Evolutionary conservation across 805 yeast species (phyloP).

Genomic region (Barnettozyma siamensis): DNA sequence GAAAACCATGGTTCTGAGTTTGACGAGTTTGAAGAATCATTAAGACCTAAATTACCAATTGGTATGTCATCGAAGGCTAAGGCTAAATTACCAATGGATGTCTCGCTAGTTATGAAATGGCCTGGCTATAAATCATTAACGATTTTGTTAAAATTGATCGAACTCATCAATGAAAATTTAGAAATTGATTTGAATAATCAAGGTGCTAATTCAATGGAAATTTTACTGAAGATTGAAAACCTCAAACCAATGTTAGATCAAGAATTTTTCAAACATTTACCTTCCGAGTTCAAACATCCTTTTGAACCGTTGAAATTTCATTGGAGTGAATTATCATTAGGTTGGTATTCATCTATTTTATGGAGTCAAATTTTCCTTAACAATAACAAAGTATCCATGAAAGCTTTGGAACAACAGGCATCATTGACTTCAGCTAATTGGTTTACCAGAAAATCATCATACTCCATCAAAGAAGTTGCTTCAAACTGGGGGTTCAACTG

Average conservation of each 20-base stretch:
- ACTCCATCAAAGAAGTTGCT: constrained; percentile 29
- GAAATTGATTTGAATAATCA: constrained; percentile 12
- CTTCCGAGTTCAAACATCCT: constrained; percentile 27
- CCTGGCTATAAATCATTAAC: constrained; percentile 42
- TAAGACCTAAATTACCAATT: constrained; percentile 46
- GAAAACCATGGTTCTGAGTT: constrained; percentile 14
- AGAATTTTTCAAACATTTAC: constrained; percentile 27
- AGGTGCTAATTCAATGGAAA: constrained; percentile 12
- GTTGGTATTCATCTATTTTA: constrained; percentile 68
- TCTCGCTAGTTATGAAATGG: constrained; percentile 49
- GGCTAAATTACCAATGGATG: constrained; percentile 45
- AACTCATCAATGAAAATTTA: constrained; percentile 25
- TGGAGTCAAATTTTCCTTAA: constrained; percentile 50
- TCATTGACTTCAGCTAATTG: constrained; percentile 12
- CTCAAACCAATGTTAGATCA: constrained; percentile 4
- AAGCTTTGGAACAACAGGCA: constrained; percentile 2
- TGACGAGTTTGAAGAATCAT: constrained; percentile 31
- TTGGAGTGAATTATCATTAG: constrained; percentile 61
- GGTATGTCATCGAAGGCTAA: constrained; percentile 58
- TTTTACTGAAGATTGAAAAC: constrained; percentile 37
- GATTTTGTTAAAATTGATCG: constrained; percentile 34
- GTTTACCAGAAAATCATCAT: constrained; percentile 22
- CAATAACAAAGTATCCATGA: constrained; percentile 8
- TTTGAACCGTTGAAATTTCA: constrained; percentile 45
- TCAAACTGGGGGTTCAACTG: constrained; percentile 33